phyloP scores from a whole-genome alignment of 192 early-diverging fungal species.

The Gigaspora rosea region DNA sequence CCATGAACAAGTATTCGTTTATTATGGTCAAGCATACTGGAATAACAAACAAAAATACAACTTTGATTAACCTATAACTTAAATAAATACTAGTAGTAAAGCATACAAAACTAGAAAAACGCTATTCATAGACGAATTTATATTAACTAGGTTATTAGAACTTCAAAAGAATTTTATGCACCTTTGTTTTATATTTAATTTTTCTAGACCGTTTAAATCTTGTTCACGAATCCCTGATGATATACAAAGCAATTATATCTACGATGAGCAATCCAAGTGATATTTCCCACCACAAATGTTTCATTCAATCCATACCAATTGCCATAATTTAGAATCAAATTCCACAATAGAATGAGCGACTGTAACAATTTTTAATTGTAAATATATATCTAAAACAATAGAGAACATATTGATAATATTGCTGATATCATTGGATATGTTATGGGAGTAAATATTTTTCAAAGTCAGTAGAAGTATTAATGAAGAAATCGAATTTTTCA shows the following conservation, averaged over 20 bases:
- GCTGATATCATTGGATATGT: slow-evolving; percentile 19
- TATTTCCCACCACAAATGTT: too few species aligned
- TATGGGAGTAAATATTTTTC: not conserved
- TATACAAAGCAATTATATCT: slow-evolving; percentile 1
- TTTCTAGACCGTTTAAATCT: slow-evolving; percentile 12
- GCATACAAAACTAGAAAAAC: too few species aligned
- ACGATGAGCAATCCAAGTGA: too few species aligned
- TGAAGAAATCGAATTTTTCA: too few species aligned
- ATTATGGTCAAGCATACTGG: slow-evolving; percentile 29
- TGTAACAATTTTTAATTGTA: slow-evolving; percentile 14
- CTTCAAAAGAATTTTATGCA: too few species aligned
- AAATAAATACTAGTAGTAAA: too few species aligned
- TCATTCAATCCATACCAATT: not conserved
- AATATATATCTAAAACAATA: slow-evolving; percentile 9
- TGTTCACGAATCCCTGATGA: slow-evolving; percentile 19
- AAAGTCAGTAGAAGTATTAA: not conserved
- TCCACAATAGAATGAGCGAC: slow-evolving; percentile 9
- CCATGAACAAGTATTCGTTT: slow-evolving; percentile 29
- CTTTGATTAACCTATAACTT: too few species aligned
- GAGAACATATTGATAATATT: slow-evolving; percentile 7
- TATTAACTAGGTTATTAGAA: too few species aligned
- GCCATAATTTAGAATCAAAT: slow-evolving; percentile 11
- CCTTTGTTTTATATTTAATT: slow-evolving; percentile 32
- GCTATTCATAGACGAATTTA: too few species aligned
- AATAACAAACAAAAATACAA: slow-evolving; percentile 15